Conservation (phyloP, 1,139 yeast genomes). For the Protomyces inouyei region DNA sequence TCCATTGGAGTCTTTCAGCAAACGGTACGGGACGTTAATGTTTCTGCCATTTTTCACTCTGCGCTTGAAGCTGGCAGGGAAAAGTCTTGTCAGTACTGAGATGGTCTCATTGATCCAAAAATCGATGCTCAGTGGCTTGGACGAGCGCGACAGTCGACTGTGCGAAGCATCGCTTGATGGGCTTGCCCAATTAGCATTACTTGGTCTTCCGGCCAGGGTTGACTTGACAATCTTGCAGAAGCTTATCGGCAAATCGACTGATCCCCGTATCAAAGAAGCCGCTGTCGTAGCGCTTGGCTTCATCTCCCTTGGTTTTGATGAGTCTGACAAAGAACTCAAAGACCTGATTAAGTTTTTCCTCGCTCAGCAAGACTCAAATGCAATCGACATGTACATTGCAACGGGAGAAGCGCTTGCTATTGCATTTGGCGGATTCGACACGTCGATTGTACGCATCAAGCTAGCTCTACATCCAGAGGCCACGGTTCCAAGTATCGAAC, state of each 20-base stretch:
- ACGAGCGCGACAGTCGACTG: background rate
- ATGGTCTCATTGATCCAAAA: background rate
- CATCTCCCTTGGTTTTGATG: background rate
- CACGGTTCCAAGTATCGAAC: background rate
- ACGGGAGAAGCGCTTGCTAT: constrained; percentile 81
- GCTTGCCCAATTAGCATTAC: background rate
- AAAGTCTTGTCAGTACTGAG: background rate
- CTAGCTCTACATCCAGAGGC: constrained; percentile 46
- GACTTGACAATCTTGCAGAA: background rate
- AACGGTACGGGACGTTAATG: background rate
- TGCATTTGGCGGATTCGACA: constrained; percentile 70
- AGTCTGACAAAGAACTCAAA: background rate
- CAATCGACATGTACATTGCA: constrained; percentile 45
- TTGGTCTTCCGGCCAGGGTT: background rate
- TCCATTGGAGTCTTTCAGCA: background rate
- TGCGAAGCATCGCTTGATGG: background rate
- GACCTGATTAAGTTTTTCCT: background rate
- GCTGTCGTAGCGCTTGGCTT: background rate
- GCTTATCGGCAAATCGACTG: background rate
- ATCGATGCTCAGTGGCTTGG: background rate
- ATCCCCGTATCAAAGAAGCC: background rate
- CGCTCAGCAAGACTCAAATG: background rate
- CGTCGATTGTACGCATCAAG: constrained; percentile 51
- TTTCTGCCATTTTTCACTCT: background rate
- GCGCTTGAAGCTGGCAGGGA: background rate